Conservation (phyloP, 163 green algal genomes). For the Prototheca cutis region DNA sequence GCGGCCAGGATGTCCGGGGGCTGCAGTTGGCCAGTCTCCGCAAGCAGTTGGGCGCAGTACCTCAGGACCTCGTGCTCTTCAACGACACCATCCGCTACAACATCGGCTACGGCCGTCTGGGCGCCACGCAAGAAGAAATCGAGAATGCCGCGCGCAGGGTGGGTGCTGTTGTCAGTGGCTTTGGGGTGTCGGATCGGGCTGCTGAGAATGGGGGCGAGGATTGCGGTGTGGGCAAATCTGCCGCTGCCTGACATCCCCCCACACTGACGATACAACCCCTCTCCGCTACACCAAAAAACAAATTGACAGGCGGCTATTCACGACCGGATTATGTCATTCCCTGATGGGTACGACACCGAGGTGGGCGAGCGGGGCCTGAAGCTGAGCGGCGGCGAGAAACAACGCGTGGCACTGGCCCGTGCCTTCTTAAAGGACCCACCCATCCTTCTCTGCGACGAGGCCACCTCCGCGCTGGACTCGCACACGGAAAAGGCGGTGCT, state of each 20-base stretch:
- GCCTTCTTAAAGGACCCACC: conserved; percentile 52
- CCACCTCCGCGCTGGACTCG: conserved; percentile 82
- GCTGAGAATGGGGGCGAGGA: neutral
- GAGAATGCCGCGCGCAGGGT: conserved; percentile 18
- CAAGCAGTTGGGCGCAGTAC: conserved; percentile 53
- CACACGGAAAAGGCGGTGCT: conserved; percentile 65
- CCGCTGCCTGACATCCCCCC: neutral
- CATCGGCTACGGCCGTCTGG: conserved; percentile 73
- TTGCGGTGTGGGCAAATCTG: neutral
- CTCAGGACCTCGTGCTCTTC: conserved; percentile 77
- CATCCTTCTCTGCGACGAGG: conserved; percentile 83
- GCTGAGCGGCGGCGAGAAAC: conserved; percentile 81
- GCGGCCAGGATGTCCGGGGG: conserved; percentile 47
- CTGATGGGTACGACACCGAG: conserved; percentile 69
- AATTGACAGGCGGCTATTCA: conserved; percentile 22
- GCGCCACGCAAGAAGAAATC: conserved; percentile 40
- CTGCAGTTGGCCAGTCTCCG: conserved; percentile 30
- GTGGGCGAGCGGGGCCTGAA: conserved; percentile 69
- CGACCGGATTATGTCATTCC: conserved; percentile 61
- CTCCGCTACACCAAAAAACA: neutral
- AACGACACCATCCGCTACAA: conserved; percentile 82
- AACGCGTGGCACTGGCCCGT: conserved; percentile 74
- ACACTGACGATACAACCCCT: neutral
- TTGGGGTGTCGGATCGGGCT: no score
- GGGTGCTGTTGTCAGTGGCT: neutral